Evolutionary conservation across 441 rosid genomes (phyloP).

Genomic region (Bocquillonia castaneifolia): DNA sequence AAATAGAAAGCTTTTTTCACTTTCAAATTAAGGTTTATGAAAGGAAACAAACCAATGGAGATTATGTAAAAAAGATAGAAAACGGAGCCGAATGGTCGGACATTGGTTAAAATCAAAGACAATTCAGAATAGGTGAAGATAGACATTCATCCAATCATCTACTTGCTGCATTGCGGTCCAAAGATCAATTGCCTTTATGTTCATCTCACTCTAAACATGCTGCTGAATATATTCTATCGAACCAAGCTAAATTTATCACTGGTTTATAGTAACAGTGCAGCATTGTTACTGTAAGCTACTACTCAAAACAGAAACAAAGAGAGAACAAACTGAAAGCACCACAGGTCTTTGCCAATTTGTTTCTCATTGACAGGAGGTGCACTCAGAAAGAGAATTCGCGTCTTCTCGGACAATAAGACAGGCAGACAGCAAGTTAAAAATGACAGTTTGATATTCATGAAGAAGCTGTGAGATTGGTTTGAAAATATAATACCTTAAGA

Average conservation of each 20-base stretch:
- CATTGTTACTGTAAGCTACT: neutral
- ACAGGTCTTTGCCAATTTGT: conserved; percentile 21
- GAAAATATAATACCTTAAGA: conserved; percentile 49
- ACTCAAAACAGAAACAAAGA: neutral
- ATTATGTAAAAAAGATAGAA: no score
- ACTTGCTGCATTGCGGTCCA: conserved; percentile 58
- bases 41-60: no score
- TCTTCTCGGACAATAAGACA: conserved; percentile 47
- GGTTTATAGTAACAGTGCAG: neutral
- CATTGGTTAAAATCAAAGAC: no score
- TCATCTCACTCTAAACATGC: conserved; percentile 57
- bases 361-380: conserved; percentile 70
- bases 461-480: neutral
- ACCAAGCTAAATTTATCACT: conserved; percentile 2
- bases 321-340: conserved; percentile 20
- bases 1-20: no score
- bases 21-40: no score
- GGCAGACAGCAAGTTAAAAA: no score
- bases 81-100: no score
- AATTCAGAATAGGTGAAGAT: no score
- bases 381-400: conserved; percentile 57
- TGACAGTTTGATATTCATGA: no score
- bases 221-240: conserved; percentile 58
- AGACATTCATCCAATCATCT: conserved; percentile 53
- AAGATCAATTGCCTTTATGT: conserved; percentile 53